Percentiles rank a stretch among this genome's conserved stretches.
phyloP scores from a whole-genome alignment of 768 basidiomycete species.

The Lactarius tabidus region DNA sequence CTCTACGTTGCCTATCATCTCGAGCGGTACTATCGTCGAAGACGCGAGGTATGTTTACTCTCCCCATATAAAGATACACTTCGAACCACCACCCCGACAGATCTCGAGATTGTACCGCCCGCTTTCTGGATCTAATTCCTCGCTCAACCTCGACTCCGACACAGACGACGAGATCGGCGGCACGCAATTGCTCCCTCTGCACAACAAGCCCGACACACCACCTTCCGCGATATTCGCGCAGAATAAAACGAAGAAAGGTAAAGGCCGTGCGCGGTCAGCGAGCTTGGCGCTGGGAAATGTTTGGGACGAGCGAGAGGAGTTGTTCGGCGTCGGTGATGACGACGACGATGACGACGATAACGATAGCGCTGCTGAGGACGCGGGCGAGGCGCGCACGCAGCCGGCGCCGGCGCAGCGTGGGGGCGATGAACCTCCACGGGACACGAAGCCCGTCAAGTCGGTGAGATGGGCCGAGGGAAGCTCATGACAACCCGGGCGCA shows the following conservation, averaged over 20 bases:
- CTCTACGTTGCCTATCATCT: slow-evolving; percentile 61
- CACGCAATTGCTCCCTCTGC: slow-evolving; percentile 60
- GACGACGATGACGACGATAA: slow-evolving; percentile 61
- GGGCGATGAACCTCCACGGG: neutral
- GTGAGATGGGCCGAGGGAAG: slow-evolving; percentile 25
- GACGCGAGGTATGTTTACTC: slow-evolving; percentile 58
- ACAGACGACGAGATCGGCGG: slow-evolving; percentile 47
- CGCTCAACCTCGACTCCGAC: slow-evolving; percentile 44
- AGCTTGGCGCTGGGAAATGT: slow-evolving; percentile 45
- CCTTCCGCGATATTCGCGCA: slow-evolving; percentile 8
- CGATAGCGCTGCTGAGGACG: slow-evolving; percentile 32
- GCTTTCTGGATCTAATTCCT: slow-evolving; percentile 43
- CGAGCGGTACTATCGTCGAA: slow-evolving; percentile 71
- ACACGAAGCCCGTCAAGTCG: slow-evolving; percentile 13
- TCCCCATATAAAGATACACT: neutral
- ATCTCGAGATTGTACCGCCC: slow-evolving; percentile 78
- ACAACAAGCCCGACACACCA: slow-evolving; percentile 29
- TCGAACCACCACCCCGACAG: slow-evolving; percentile 35
- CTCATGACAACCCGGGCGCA: neutral
- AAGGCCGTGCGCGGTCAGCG: slow-evolving; percentile 18
- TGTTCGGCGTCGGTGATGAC: slow-evolving; percentile 64
- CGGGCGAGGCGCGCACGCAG: neutral
- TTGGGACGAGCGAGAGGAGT: slow-evolving; percentile 77
- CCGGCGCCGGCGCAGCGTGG: neutral
- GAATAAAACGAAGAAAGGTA: slow-evolving; percentile 9